phyloP scores from a whole-genome alignment of 2,329 filamentous ascomycete species.

The Scytalidium sp. region DNA sequence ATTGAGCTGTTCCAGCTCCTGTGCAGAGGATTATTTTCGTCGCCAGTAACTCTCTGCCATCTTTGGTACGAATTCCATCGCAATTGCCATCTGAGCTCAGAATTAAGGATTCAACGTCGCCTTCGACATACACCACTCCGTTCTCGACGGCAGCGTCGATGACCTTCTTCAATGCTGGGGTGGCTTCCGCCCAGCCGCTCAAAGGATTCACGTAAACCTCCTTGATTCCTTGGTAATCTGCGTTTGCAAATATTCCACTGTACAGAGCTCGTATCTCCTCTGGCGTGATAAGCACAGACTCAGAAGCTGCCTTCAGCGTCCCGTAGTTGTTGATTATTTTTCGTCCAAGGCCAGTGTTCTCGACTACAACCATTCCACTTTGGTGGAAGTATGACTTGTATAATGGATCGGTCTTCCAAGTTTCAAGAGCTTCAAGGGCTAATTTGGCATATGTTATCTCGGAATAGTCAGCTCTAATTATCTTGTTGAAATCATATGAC shows the following conservation, averaged over 20 bases:
- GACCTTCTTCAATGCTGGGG: slow-evolving; percentile 40
- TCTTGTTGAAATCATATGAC: slow-evolving; percentile 59
- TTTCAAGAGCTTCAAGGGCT: slow-evolving; percentile 43
- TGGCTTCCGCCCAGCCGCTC: slow-evolving; percentile 52
- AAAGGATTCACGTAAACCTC: slow-evolving; percentile 46
- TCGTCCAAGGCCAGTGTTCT: slow-evolving; percentile 41
- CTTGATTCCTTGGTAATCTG: slow-evolving; percentile 33
- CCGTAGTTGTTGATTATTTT: slow-evolving; percentile 44
- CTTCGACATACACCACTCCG: slow-evolving; percentile 43
- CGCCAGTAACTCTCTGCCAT: slow-evolving; percentile 45
- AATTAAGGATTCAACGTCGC: slow-evolving; percentile 39
- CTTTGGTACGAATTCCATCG: slow-evolving; percentile 45
- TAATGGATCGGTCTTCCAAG: slow-evolving; percentile 46
- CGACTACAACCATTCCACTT: slow-evolving; percentile 46
- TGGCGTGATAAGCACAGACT: slow-evolving; percentile 40
- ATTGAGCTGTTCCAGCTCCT: slow-evolving; percentile 52
- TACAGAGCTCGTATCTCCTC: slow-evolving; percentile 36
- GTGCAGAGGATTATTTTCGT: slow-evolving; percentile 53
- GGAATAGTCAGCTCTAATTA: slow-evolving; percentile 56
- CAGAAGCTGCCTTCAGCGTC: slow-evolving; percentile 29
- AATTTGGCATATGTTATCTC: slow-evolving; percentile 50
- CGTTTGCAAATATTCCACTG: slow-evolving; percentile 34
- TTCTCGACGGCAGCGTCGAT: slow-evolving; percentile 38
- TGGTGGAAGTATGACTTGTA: slow-evolving; percentile 45
- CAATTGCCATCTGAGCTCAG: slow-evolving; percentile 45